Base-by-base conservation (phyloP, 805 yeast species). In the Ogataea henricii region DNA sequence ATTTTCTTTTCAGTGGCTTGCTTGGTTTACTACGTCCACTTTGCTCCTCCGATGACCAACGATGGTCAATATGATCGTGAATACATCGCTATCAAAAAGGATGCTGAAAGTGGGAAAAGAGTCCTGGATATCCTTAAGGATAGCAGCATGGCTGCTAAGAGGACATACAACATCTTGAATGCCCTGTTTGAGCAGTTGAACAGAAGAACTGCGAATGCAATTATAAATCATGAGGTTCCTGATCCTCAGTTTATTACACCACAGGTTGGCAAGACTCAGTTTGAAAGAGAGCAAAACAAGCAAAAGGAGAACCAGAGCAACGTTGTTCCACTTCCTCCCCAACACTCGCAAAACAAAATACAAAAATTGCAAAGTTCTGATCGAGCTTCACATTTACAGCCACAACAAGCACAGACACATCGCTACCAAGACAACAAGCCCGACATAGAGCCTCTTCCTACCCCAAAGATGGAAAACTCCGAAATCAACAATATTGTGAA, bases 1-100 rank as follows among this genome's bases (percentile, higher is more conserved):
- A 85, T 90, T 4, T 90, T 89, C 64, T 89, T 88, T 67, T 83
- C 95, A 2, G 89, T 89, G 50, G 95, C 96, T 0, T 87, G 96
- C 60, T 72, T 89, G 57, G 86, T 88, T 14, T 88, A 85, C 59
- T 89, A 89, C 62, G 85, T 81, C 47, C 92, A 87, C 64, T 69
- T 67, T 56, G 70, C 71, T 6, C 71, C 73, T 10, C 61, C 66
- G 12, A 40, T 53, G 9, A 58, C 59, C 30, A 46, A 57, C 22
- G 58, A 56, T 14, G 79, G 77, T 46, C 69, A 71, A 17, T 67
- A 66, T 13, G 78, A 76, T 50, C 68, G 74, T 1, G 81, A 85
- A 52, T 83, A 83, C 72, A 67, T 70, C 30, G 74, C 70, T 37
- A 81, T 87, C 44, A 76, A 83, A 49, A 72, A 78, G 45, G 96